phyloP scores from a whole-genome alignment of 495 filamentous ascomycete species.

The Penicillium turbatum region DNA sequence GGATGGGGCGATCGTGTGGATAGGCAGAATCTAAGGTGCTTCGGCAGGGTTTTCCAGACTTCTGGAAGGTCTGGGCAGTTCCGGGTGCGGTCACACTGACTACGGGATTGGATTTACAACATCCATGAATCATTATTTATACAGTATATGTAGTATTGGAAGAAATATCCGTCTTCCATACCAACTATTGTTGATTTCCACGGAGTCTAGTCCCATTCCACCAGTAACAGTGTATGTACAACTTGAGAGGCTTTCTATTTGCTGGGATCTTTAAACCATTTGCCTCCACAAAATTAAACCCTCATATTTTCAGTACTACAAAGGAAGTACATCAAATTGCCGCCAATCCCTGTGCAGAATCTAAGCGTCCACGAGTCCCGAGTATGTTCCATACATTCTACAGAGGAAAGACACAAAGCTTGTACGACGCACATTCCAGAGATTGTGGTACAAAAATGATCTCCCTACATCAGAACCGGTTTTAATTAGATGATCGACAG shows the following conservation, averaged over 20 bases:
- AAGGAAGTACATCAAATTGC: neutral
- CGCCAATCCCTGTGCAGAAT: neutral
- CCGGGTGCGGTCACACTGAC: neutral
- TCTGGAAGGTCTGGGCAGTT: conserved; percentile 21
- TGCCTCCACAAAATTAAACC: neutral
- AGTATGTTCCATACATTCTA: neutral
- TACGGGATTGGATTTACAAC: no score
- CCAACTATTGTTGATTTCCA: no score
- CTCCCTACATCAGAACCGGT: neutral
- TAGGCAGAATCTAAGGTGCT: conserved; percentile 10
- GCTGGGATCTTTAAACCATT: neutral
- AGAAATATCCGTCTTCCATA: no score
- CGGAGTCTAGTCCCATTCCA: no score
- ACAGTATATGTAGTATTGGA: no score
- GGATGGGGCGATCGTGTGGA: conserved; percentile 13
- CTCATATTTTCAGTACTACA: neutral
- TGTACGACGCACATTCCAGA: conserved; percentile 6
- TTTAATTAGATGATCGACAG: conserved; percentile 11
- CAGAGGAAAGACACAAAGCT: neutral
- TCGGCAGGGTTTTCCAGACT: conserved; percentile 27
- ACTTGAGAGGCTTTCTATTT: no score
- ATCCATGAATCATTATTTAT: no score
- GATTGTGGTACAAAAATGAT: neutral
- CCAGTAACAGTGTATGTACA: no score
- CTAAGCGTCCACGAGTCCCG: conserved; percentile 1